These are phyloP conservation scores for Phialocephala subalpina DNA, from an alignment of 2,329 filamentous ascomycete species.

Conservation along the genomic window DNA sequence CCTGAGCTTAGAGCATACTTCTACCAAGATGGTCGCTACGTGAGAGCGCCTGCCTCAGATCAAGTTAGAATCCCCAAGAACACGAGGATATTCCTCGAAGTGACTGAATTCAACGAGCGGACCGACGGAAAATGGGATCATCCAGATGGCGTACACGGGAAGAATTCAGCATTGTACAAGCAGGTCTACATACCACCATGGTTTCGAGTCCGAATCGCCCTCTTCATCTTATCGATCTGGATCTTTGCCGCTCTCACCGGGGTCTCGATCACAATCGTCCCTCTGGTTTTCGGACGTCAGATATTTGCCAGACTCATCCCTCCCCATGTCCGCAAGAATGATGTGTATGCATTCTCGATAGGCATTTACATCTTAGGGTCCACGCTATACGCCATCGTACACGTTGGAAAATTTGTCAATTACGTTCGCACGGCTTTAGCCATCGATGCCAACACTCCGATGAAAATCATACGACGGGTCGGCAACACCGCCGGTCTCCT, in stretches of 20 bases:
- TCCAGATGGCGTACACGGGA: slow-evolving; percentile 63
- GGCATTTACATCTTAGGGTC: slow-evolving; percentile 84
- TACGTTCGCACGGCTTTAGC: slow-evolving; percentile 39
- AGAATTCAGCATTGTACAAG: slow-evolving; percentile 55
- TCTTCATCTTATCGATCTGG: slow-evolving; percentile 93
- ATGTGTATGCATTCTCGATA: slow-evolving; percentile 94
- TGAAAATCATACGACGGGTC: slow-evolving; percentile 37
- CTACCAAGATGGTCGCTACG: slow-evolving; percentile 79
- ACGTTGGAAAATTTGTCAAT: slow-evolving; percentile 51
- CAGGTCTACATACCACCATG: slow-evolving; percentile 84
- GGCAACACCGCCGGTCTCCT: slow-evolving; percentile 28
- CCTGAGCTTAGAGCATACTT: slow-evolving; percentile 60
- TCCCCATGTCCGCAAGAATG: slow-evolving; percentile 79
- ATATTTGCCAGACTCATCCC: slow-evolving; percentile 80
- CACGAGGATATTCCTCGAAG: slow-evolving; percentile 79
- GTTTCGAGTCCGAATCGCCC: slow-evolving; percentile 80
- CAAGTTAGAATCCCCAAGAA: slow-evolving; percentile 94
- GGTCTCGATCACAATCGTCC: slow-evolving; percentile 84
- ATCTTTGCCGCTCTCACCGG: slow-evolving; percentile 89
- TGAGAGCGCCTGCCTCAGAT: slow-evolving; percentile 92
- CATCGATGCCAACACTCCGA: slow-evolving; percentile 39
- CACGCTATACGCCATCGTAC: slow-evolving; percentile 66
- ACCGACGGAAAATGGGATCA: slow-evolving; percentile 64
- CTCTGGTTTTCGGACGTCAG: slow-evolving; percentile 82
- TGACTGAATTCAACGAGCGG: slow-evolving; percentile 71